Conservation (phyloP, 768 basidiomycete species). For the Phylloporus sp. region DNA sequence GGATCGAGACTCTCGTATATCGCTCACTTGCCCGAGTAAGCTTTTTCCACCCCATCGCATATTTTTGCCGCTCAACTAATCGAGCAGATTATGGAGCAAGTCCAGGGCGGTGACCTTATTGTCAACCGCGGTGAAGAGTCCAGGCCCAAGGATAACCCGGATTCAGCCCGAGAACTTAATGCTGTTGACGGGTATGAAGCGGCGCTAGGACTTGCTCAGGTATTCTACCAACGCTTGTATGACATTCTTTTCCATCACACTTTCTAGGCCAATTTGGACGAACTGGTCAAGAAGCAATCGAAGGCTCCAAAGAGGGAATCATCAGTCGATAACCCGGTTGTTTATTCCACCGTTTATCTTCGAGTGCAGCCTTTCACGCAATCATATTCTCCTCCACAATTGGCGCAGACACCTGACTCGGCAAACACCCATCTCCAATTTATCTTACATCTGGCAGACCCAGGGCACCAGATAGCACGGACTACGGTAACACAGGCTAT, state of each 20-base stretch:
- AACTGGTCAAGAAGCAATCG: slow-evolving; percentile 64
- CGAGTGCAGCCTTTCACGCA: slow-evolving; percentile 87
- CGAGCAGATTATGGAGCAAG: slow-evolving; percentile 84
- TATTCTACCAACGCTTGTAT: slow-evolving; percentile 26
- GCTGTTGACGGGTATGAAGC: slow-evolving; percentile 80
- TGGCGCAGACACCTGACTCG: slow-evolving; percentile 20
- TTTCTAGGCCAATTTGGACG: slow-evolving; percentile 69
- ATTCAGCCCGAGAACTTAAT: slow-evolving; percentile 65
- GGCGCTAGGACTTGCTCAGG: slow-evolving; percentile 83
- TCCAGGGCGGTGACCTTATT: slow-evolving; percentile 87
- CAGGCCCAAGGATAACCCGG: slow-evolving; percentile 53
- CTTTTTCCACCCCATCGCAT: background rate
- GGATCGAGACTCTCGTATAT: slow-evolving; percentile 92
- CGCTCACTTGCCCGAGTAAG: slow-evolving; percentile 76
- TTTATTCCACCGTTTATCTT: slow-evolving; percentile 87
- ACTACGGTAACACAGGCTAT: slow-evolving; percentile 81
- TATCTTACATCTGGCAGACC: slow-evolving; percentile 66
- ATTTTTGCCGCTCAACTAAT: slow-evolving; percentile 3
- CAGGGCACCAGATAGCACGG: slow-evolving; percentile 70
- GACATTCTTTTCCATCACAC: background rate
- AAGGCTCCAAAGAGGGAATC: slow-evolving; percentile 26
- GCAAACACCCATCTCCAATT: slow-evolving; percentile 51
- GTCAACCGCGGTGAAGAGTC: slow-evolving; percentile 82
- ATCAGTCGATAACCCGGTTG: slow-evolving; percentile 55
- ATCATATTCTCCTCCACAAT: slow-evolving; percentile 43